These are phyloP conservation scores for Obba rivulosa DNA, from an alignment of 768 basidiomycete genomes.

Conservation along the genomic window DNA sequence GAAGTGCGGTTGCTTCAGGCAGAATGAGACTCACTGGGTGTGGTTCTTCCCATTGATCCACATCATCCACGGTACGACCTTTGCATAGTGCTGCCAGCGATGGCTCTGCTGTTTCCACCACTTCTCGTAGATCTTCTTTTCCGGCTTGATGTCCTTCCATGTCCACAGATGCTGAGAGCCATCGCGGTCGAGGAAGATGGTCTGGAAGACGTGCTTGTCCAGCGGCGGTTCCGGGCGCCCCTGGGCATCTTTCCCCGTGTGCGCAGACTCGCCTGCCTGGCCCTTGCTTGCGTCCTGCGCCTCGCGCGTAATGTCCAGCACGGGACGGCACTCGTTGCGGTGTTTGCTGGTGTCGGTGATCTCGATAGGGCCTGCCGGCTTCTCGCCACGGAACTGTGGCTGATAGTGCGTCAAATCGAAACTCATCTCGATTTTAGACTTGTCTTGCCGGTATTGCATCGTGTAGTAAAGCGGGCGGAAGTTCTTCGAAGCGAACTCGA, in stretches of 20 bases:
- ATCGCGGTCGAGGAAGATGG: constrained; percentile 42
- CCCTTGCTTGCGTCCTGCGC: constrained; percentile 9
- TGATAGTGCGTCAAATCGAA: constrained; percentile 46
- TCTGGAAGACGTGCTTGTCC: constrained; percentile 43
- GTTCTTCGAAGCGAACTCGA: constrained; percentile 31
- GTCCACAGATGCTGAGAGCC: constrained; percentile 38
- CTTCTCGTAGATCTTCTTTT: constrained; percentile 37
- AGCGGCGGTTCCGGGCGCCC: constrained; percentile 26
- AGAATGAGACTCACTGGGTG: constrained; percentile 21
- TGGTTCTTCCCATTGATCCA: constrained; percentile 32
- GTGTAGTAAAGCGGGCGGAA: constrained; percentile 45
- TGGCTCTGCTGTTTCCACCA: constrained; percentile 53
- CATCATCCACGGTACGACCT: constrained; percentile 35
- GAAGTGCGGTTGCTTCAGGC: background rate
- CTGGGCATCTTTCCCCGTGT: constrained; percentile 14
- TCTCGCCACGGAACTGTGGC: constrained; percentile 34
- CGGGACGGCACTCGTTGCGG: constrained; percentile 15
- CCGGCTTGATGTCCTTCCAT: constrained; percentile 32
- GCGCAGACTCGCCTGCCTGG: constrained; percentile 6
- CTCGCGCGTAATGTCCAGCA: constrained; percentile 1
- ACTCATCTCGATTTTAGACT: constrained; percentile 46
- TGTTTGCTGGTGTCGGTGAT: constrained; percentile 13
- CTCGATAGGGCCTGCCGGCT: constrained; percentile 19
- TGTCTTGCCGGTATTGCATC: constrained; percentile 37
- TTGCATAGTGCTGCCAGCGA: constrained; percentile 41